Evolutionary conservation across 148 eudicot genomes (phyloP).

Genomic region (Camellia japonica): DNA sequence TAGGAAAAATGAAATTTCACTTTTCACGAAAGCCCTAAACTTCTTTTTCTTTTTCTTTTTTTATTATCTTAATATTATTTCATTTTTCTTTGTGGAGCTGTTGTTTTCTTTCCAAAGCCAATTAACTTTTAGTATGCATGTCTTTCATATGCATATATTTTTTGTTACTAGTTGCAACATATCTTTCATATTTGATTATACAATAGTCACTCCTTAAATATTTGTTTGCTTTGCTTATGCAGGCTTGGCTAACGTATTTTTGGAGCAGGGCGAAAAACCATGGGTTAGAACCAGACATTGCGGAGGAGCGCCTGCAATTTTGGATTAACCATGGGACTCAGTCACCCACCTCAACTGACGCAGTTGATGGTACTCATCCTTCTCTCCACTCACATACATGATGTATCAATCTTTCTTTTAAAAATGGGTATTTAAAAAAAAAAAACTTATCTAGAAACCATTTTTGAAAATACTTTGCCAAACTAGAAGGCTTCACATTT

Average conservation of each 20-base stretch:
- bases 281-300: slow-evolving; percentile 67
- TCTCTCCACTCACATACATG: not conserved
- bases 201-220: not conserved
- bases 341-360: slow-evolving; percentile 62
- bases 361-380: slow-evolving; percentile 64
- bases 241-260: slow-evolving; percentile 86
- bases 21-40: not conserved
- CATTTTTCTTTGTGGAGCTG: not conserved
- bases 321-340: slow-evolving; percentile 53
- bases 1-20: not conserved
- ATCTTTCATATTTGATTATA: not conserved
- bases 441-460: too few relatives aligned
- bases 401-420: not conserved
- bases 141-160: not conserved
- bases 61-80: not conserved
- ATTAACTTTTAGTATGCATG: not conserved
- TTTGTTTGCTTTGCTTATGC: slow-evolving; percentile 9
- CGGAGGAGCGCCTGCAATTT: slow-evolving; percentile 63
- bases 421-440: too few relatives aligned
- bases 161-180: not conserved
- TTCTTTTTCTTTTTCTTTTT: too few relatives aligned
- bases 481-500: not conserved
- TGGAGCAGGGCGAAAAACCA: slow-evolving; percentile 84
- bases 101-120: not conserved
- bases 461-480: too few relatives aligned